Base-by-base conservation (phyloP, 1,284 basidiomycete species). In the Mycosarcoma mackinlayi region DNA sequence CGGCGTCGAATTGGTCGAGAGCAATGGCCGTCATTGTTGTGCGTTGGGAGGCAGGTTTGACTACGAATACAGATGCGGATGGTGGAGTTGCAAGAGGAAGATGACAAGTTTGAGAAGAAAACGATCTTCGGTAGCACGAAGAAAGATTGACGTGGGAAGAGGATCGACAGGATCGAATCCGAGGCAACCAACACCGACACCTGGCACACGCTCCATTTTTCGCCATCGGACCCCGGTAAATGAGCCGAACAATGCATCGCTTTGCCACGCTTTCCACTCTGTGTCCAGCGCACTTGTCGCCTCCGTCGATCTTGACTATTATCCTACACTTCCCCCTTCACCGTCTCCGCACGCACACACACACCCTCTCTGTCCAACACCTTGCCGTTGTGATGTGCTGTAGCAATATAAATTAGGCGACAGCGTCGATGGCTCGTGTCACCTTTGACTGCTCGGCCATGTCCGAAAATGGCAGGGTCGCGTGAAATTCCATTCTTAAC, bases 1-100 rank as follows among this genome's bases (percentile, higher is more conserved):
- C 57, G 34, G 52, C 47, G 42, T 63, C 69, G 42, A 73, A 68
- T 18, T 64, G 54, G 8, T 73, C 64, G 19, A 68, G 53, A 23
- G 63, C 55, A 46, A 72, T 61, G 37, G 67, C 44, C 21, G 61
- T 70, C 67, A 70, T 70, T 21, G 5, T 45, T 37, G 5, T 9
- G 8, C 30, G 30, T 19, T 38, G 7, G 6, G 6, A 21, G 19
- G 37, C 18, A 38, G 37, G 21, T 19, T n/a, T n/a, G n/a, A 21
- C 21, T 18, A 34, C 30, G 6, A 11, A 6, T 6, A 33, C n/a
- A 13, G 45, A 37, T 14, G 11, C 13, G 44, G 34, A 24, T 23
- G 11, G 14, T 14, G 25, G 19, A 5, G 14, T 3, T 28, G 53
- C 24, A 25, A 30, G 7, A 28, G 16, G 30, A 40, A 16, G n/a